Base-by-base conservation (phyloP, 1,139 yeast species). In the Taphrina communis region DNA sequence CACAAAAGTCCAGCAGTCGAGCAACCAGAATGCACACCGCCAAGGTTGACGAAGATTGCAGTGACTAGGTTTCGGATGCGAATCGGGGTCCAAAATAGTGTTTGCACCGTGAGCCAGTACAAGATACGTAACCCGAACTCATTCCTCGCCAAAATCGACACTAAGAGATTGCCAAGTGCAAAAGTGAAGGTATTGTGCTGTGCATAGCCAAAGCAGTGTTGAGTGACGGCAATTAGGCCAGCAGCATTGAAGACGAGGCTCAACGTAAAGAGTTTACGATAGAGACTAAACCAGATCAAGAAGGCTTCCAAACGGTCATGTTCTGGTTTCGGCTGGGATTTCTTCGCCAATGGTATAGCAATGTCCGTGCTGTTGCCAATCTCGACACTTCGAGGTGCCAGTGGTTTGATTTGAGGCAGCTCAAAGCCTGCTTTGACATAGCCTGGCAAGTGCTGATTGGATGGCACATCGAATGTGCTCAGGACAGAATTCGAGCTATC, bases 1-100 rank as follows among this genome's bases (percentile, higher is more conserved):
- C 67, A 63, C 35, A 55, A 39, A 17, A 63, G 57, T 14, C 67
- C 67, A 31, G 67, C 60, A 12, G 67, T 53, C 17, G 67, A 35
- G 35, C 67, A 63, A 3, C 67, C 67, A 17, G 67, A 63, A 46
- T 63, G 67, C 35, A 63, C 52, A 19, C 67, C 67, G 19, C 67
- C 67, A 11, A 63, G 67, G 38, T 63, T 56, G 12, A 63, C 61
- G 38, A 63, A 63, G 48, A 53, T 12, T 35, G 55, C 51, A 17
- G 67, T 63, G 21, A 63, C 55, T 36, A 44, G 21, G 25, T 63
- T 63, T 35, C 59, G 50, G 39, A 63, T 55, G 21, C 67, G 67
- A 14, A 63, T 21, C 1, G 67, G 67, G 17, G 67, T 55, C 67
- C 67, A 63, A 21, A 46, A 63, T 9, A 63, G 39, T 14, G 52